Evolutionary conservation across 768 basidiomycete species (phyloP).

Genomic region (Suillus clintonianus): DNA sequence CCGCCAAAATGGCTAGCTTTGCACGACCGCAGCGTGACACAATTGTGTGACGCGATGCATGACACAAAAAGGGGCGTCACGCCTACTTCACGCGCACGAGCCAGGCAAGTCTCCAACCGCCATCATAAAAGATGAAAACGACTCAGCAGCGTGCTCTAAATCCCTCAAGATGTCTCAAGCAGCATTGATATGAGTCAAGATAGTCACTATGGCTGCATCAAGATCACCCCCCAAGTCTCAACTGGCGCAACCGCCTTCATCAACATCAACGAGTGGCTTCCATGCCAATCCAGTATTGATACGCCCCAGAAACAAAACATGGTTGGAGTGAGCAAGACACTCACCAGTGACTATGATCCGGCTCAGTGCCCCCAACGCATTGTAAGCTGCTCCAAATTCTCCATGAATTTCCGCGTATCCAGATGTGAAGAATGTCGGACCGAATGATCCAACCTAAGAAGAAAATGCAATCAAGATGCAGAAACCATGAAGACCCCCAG

Average conservation of each 20-base stretch:
- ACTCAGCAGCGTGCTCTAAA: slow-evolving; percentile 14
- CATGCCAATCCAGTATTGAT: background rate
- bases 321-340: slow-evolving; percentile 14
- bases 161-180: slow-evolving; percentile 6
- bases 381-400: slow-evolving; percentile 1
- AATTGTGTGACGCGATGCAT: background rate
- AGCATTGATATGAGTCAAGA: slow-evolving; percentile 9
- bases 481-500: background rate
- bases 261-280: background rate
- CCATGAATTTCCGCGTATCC: background rate
- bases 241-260: background rate
- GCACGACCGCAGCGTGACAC: background rate
- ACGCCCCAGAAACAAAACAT: slow-evolving; percentile 3
- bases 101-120: slow-evolving; percentile 13
- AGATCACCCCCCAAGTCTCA: background rate
- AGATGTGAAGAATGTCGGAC: background rate
- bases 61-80: slow-evolving; percentile 14
- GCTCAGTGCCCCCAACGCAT: background rate
- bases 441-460: background rate
- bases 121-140: slow-evolving; percentile 9
- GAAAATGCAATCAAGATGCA: background rate
- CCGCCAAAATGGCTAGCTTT: background rate
- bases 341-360: slow-evolving; percentile 6
- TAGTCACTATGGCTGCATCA: background rate
- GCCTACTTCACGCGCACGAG: slow-evolving; percentile 2